These are phyloP conservation scores for Achaetomium macrosporum DNA, from an alignment of 2,329 filamentous ascomycete species.

Conservation along the genomic window DNA sequence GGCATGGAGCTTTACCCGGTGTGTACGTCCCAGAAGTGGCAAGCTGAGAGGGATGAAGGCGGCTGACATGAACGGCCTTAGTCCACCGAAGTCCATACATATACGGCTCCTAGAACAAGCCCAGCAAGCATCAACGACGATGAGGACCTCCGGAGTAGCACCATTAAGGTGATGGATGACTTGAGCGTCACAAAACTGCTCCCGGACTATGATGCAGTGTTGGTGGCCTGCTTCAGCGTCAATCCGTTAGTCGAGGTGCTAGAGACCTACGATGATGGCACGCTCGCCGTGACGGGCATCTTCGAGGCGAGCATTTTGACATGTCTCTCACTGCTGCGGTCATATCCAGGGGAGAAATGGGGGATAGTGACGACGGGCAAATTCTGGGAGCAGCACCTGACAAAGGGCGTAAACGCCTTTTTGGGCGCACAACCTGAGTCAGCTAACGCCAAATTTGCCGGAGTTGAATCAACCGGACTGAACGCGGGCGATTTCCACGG, in stretches of 20 bases:
- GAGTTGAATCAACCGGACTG: constrained; percentile 76
- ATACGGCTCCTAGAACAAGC: constrained; percentile 57
- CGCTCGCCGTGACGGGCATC: constrained; percentile 65
- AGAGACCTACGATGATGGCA: constrained; percentile 26
- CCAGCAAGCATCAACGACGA: constrained; percentile 75
- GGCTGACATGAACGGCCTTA: constrained; percentile 22
- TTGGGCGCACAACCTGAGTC: constrained; percentile 44
- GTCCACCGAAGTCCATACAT: constrained; percentile 50
- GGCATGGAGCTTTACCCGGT: constrained; percentile 36
- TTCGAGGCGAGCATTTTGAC: constrained; percentile 76
- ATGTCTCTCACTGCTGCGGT: constrained; percentile 49
- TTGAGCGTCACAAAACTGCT: constrained; percentile 37
- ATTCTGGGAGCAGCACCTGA: constrained; percentile 73
- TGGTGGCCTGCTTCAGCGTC: constrained; percentile 83
- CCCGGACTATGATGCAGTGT: constrained; percentile 61
- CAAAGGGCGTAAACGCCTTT: constrained; percentile 56
- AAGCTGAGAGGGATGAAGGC: not conserved
- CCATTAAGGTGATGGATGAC: constrained; percentile 54
- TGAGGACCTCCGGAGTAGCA: constrained; percentile 59
- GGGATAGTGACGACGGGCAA: constrained; percentile 85
- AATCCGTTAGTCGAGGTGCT: constrained; percentile 68
- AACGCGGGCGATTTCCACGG: constrained; percentile 75
- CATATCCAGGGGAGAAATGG: constrained; percentile 50
- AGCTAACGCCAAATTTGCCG: constrained; percentile 56
- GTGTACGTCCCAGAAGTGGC: constrained; percentile 7